Conservation (phyloP, 768 basidiomycete species). For the Termitomyces sp. region DNA sequence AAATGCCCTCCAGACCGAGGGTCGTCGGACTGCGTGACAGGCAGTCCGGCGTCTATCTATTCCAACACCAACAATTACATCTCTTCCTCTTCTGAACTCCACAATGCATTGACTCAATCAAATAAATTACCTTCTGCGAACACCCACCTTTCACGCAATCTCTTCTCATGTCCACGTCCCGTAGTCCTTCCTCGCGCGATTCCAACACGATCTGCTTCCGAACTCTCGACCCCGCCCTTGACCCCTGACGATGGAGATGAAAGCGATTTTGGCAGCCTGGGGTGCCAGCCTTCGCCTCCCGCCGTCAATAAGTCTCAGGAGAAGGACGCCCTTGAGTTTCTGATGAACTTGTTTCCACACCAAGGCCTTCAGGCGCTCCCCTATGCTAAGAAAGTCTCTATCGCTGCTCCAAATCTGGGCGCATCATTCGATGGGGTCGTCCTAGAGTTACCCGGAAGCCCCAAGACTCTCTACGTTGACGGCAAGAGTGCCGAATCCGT, state of each 20-base stretch:
- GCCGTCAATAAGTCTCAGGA: conserved; percentile 29
- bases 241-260: conserved; percentile 63
- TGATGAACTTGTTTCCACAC: conserved; percentile 74
- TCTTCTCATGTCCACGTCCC: conserved; percentile 18
- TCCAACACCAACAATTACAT: conserved; percentile 41
- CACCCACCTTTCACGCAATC: conserved; percentile 14
- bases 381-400: conserved; percentile 70
- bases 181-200: conserved; percentile 37
- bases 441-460: conserved; percentile 61
- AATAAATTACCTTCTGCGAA: conserved; percentile 17
- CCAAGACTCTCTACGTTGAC: conserved; percentile 80
- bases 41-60: conserved; percentile 67
- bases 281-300: conserved; percentile 29
- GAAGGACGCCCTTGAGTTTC: conserved; percentile 70
- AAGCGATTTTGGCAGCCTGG: conserved; percentile 38
- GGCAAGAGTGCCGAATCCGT: conserved; percentile 78
- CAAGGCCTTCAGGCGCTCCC: conserved; percentile 63
- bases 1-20: conserved; percentile 97
- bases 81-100: conserved; percentile 27
- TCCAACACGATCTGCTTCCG: conserved; percentile 34
- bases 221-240: conserved; percentile 67
- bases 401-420: conserved; percentile 64
- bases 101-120: conserved; percentile 8
- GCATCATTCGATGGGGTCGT: conserved; percentile 74
- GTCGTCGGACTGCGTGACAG: conserved; percentile 96